phyloP scores from a whole-genome alignment of 78 protist genomes.

The Bodo saltans region DNA sequence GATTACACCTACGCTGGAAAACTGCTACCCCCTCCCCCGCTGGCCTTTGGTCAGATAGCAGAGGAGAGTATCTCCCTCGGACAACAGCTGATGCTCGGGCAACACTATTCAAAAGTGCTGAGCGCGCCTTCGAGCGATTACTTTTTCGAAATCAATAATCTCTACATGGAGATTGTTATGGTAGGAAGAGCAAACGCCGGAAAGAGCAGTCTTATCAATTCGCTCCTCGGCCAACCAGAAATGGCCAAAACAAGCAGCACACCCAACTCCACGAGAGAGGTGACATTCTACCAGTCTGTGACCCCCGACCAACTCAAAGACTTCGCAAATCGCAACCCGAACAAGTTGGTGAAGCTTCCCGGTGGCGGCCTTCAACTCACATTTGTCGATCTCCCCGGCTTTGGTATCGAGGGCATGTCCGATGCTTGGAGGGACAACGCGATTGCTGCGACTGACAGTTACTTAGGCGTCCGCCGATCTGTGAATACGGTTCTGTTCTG shows the following conservation, averaged over 20 bases:
- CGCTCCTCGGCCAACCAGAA: neutral
- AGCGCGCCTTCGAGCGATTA: neutral
- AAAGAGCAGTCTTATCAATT: neutral
- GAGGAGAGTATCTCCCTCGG: neutral
- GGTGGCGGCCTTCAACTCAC: neutral
- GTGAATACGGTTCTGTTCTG: neutral
- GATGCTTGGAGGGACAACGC: neutral
- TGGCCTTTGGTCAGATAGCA: neutral
- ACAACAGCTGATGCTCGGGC: neutral
- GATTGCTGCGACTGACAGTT: neutral
- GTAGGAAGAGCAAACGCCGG: neutral
- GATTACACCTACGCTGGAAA: neutral
- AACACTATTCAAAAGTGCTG: neutral
- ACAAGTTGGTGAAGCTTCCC: neutral
- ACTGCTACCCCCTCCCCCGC: neutral
- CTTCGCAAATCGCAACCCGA: neutral
- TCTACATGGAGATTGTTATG: neutral
- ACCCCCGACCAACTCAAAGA: neutral
- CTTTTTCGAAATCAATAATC: neutral
- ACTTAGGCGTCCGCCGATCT: neutral
- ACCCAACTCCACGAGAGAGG: neutral
- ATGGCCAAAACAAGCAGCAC: neutral
- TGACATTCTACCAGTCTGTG: neutral
- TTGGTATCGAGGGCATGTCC: neutral
- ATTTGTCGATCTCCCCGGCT: neutral